Evolutionary conservation across 1,139 yeast species (phyloP).

Genomic region (Tardiomyces blankii): DNA sequence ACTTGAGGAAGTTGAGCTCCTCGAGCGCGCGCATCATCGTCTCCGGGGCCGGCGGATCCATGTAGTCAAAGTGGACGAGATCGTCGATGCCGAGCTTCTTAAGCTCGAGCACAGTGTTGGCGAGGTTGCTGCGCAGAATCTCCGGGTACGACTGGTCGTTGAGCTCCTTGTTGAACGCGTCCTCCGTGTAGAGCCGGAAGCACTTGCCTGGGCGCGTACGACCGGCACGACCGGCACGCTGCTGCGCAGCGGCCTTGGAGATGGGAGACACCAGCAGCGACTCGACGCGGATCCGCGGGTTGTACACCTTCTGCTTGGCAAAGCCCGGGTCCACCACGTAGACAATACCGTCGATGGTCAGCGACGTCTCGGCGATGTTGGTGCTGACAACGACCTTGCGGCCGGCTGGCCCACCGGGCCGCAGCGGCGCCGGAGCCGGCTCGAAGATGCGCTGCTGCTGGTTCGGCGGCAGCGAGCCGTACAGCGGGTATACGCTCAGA

Average conservation of each 20-base stretch:
- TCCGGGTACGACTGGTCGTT: conserved; percentile 96
- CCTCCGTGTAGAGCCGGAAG: conserved; percentile 91
- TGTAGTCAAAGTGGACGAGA: conserved; percentile 92
- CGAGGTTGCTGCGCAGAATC: conserved; percentile 78
- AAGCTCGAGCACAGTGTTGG: conserved; percentile 84
- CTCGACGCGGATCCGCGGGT: conserved; percentile 93
- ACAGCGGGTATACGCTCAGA: conserved; percentile 76
- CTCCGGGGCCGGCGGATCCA: conserved; percentile 99
- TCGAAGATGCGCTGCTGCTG: conserved; percentile 92
- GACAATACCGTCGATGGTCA: conserved; percentile 95
- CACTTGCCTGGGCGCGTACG: conserved; percentile 99
- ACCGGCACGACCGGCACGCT: conserved; percentile 99
- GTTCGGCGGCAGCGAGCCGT: conserved; percentile 92
- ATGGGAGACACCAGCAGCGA: conserved; percentile 91
- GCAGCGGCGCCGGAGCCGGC: conserved; percentile 61
- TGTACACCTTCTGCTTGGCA: conserved; percentile 91
- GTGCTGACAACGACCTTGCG: conserved; percentile 91
- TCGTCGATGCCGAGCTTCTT: conserved; percentile 93
- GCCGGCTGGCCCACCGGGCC: conserved; percentile 74
- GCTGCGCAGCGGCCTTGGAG: conserved; percentile 95
- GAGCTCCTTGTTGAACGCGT: conserved; percentile 87
- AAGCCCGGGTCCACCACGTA: conserved; percentile 98
- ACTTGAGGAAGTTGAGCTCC: conserved; percentile 80
- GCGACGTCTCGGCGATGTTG: conserved; percentile 94
- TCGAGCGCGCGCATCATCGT: conserved; percentile 99